Base-by-base conservation (phyloP, 225 moss, liverwort and hornwort genomes). In the Sphagnum contortum region DNA sequence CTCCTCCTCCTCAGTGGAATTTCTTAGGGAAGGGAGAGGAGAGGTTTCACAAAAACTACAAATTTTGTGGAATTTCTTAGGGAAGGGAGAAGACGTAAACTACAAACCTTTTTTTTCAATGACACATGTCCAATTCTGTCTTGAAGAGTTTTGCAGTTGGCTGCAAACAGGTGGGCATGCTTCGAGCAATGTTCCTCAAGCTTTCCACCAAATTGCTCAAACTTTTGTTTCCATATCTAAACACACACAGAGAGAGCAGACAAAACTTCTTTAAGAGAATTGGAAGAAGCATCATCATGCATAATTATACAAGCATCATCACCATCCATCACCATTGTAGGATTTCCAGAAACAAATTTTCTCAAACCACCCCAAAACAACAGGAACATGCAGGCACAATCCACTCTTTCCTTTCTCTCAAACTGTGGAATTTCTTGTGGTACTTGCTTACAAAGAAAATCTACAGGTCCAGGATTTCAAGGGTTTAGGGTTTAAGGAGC, bases 181-280 rank as follows among this genome's bases (percentile, higher is more conserved):
- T 79, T 80, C 3, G 90, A 90, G 65, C 85, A 80, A 57, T 87
- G 90, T 45, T 86, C 77, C 58, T 78, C 88, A 53, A 89, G 61
- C 49, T 75, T 81, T 4, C 81, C 96, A 59, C 92, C 90, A 59
- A 80, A 68, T 66, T 91, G 88, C 60, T 75, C 77, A 60, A 98
- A 73, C 61, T 84, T 92, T 67, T 93, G 80, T 69, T 91, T 98
- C 98, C 98, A 98, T 61, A 98, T 74, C 96, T 93, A 72, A 7
- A 76, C 45, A 55, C 63, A 52, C 12, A 46, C n/a, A n/a, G 49
- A 75, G 48, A 9, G 8, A 49, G 13, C 49, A 48, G n/a, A 9
- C 11, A 64, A 11, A 50, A 11, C 46, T 12, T 53, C 51, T 56
- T 10, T n/a, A 4, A 29, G 14, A 53, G 7, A 50, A 3, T 3